Conservation (phyloP, 768 basidiomycete species). For the Daedalea quercina region DNA sequence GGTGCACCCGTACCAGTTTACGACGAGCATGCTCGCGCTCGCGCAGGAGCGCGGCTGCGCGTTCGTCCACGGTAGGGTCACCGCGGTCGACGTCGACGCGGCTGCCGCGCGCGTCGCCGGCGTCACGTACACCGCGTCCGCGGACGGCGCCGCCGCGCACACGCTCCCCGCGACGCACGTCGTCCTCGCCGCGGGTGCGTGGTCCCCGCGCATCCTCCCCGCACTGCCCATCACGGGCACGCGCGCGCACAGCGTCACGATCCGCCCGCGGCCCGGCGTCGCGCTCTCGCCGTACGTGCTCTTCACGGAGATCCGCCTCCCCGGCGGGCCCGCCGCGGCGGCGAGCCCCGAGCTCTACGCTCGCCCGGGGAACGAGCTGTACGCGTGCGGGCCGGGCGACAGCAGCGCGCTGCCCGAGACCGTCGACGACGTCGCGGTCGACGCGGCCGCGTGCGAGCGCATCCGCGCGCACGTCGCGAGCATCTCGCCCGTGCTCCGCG, state of each 20-base stretch:
- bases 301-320: conserved; percentile 68
- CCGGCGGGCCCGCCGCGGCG: conserved; percentile 12
- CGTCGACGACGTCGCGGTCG: conserved; percentile 68
- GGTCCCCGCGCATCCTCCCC: conserved; percentile 62
- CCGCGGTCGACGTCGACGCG: conserved; percentile 35
- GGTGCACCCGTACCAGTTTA: conserved; percentile 72
- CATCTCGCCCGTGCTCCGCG: conserved; percentile 51
- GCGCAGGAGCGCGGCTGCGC: conserved; percentile 48
- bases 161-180: conserved; percentile 59
- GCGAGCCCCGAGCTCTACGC: conserved; percentile 67
- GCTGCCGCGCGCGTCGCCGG: conserved; percentile 34
- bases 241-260: conserved; percentile 69
- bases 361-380: conserved; percentile 62
- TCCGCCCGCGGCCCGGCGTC: conserved; percentile 38
- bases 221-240: conserved; percentile 52
- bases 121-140: conserved; percentile 32
- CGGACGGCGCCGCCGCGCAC: conserved; percentile 17
- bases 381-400: conserved; percentile 78
- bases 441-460: conserved; percentile 46
- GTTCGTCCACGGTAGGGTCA: conserved; percentile 41
- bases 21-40: conserved; percentile 61
- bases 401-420: conserved; percentile 57
- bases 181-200: conserved; percentile 80
- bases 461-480: conserved; percentile 51
- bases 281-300: conserved; percentile 69